Percentiles rank a stretch among this genome's conserved stretches.
Conservation (phyloP, 2,329 filamentous ascomycete species). For the Calonectria henricotiae region DNA sequence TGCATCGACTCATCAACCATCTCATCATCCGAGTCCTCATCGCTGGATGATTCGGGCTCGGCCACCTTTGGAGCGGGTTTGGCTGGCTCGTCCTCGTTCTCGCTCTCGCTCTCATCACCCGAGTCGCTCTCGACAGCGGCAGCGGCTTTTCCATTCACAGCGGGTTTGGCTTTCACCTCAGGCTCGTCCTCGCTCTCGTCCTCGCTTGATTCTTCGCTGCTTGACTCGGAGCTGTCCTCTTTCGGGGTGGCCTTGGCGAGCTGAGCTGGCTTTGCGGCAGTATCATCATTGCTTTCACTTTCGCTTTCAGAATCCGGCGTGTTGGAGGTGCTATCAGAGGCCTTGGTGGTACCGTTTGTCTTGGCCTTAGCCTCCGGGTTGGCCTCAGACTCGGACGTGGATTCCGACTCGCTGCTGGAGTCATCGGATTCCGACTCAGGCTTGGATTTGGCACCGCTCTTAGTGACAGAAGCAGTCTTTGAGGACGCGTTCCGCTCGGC, state of each 20-base stretch:
- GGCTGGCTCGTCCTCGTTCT: slow-evolving; percentile 38
- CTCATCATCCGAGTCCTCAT: slow-evolving; percentile 53
- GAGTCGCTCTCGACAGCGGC: slow-evolving; percentile 44
- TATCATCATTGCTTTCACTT: slow-evolving; percentile 53
- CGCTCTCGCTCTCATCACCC: slow-evolving; percentile 51
- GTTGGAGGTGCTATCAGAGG: slow-evolving; percentile 46
- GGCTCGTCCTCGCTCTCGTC: slow-evolving; percentile 50
- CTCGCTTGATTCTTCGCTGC: slow-evolving; percentile 51
- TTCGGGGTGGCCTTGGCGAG: slow-evolving; percentile 40
- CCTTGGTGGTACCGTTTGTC: slow-evolving; percentile 46
- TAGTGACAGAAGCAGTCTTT: slow-evolving; percentile 42
- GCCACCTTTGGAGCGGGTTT: slow-evolving; percentile 42
- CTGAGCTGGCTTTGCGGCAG: slow-evolving; percentile 32
- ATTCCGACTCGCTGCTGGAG: slow-evolving; percentile 52
- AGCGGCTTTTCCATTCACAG: slow-evolving; percentile 43
- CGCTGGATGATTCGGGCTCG: slow-evolving; percentile 40
- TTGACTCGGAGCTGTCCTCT: slow-evolving; percentile 46
- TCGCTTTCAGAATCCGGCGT: slow-evolving; percentile 53
- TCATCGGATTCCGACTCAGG: slow-evolving; percentile 44
- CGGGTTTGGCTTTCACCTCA: slow-evolving; percentile 41
- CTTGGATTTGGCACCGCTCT: slow-evolving; percentile 43
- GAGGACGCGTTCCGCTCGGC: slow-evolving; percentile 56
- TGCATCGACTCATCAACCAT: slow-evolving; percentile 62
- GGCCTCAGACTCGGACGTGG: slow-evolving; percentile 54
- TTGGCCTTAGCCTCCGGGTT: slow-evolving; percentile 45